Base-by-base conservation (phyloP, 2,329 filamentous ascomycete genomes). In the Bipolaris gigantea region DNA sequence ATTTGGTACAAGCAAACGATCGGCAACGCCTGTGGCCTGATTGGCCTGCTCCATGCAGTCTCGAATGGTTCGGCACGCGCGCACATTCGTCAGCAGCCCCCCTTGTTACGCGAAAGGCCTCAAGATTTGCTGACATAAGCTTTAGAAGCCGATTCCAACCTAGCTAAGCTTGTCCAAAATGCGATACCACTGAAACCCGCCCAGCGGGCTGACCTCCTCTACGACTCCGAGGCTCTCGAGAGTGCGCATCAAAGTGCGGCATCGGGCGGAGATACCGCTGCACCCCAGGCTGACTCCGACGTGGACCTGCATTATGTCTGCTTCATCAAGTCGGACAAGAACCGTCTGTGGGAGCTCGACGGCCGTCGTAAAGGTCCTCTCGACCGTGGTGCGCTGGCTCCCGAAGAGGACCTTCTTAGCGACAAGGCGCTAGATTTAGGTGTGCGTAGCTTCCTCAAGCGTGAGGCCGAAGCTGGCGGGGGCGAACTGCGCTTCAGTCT, bases 1-100 rank as follows among this genome's bases (percentile, higher is more conserved):
- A 69, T 96, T 7, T 99, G 93, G 94, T 97, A 92, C 81, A 90
- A 86, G 67, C 94, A 97, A 79, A 97, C 93, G 0, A 97, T 97
- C 65, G 85, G 89, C 55, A 96, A 97, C 73, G 92, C 94, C 3
- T 97, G 94, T 75, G 94, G 94, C 0, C 79, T 96, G 49, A 96
- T 97, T 80, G 94, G 90, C 0, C 76, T 99, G 42, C 76, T 97
- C 38, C 94, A 99, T 71, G 89, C 88, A 21, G 86, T 92, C 0
- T 83, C 83, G 32, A 99, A 97, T 72, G 92, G 92, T 0, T 81
- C 82, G 2, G 89, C 91, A 2, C 79, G 83, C 47, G 50, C 65
- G 13, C 56, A 71, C 47, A 70, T 74, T 49, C 62, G 71, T 72
- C 32, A 43, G 70, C 66, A 39, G 30, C 25, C 19, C 38, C 38